Conservation (phyloP, 208 protist species). For the Vickermania ingenoplastis region DNA sequence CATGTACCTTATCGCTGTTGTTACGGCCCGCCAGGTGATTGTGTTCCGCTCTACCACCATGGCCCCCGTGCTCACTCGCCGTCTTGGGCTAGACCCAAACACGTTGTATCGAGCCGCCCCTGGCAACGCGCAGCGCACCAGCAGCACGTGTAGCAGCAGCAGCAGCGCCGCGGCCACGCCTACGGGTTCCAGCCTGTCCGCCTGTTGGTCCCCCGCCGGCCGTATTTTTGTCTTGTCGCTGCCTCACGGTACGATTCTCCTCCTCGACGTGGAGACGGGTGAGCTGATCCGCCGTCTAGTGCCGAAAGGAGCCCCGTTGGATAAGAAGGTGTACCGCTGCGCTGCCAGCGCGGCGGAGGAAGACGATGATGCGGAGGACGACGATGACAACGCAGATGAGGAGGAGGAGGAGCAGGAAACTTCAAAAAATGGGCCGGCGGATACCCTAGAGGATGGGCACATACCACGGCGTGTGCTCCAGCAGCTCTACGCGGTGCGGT, state of each 20-base stretch:
- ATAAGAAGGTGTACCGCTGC: not conserved
- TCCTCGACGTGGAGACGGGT: slow-evolving; percentile 66
- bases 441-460: not conserved
- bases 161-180: not conserved
- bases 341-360: not conserved
- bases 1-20: slow-evolving; percentile 70
- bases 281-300: slow-evolving; percentile 46
- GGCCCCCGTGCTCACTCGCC: slow-evolving; percentile 44
- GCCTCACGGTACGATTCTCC: slow-evolving; percentile 25
- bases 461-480: not conserved
- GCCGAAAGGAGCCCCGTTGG: slow-evolving; percentile 1
- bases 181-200: slow-evolving; percentile 6
- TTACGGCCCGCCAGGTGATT: slow-evolving; percentile 33
- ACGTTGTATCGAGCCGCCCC: no score
- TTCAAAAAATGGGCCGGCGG: no score
- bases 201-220: slow-evolving; percentile 63
- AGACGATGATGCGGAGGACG: not conserved
- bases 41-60: slow-evolving; percentile 77
- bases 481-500: not conserved
- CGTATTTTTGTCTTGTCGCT: slow-evolving; percentile 54
- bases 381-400: not conserved
- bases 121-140: no score
- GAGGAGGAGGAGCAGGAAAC: not conserved
- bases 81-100: slow-evolving; percentile 10
- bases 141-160: no score